Conservation (phyloP, 2,329 filamentous ascomycete genomes). For the Phyllachora maydis region DNA sequence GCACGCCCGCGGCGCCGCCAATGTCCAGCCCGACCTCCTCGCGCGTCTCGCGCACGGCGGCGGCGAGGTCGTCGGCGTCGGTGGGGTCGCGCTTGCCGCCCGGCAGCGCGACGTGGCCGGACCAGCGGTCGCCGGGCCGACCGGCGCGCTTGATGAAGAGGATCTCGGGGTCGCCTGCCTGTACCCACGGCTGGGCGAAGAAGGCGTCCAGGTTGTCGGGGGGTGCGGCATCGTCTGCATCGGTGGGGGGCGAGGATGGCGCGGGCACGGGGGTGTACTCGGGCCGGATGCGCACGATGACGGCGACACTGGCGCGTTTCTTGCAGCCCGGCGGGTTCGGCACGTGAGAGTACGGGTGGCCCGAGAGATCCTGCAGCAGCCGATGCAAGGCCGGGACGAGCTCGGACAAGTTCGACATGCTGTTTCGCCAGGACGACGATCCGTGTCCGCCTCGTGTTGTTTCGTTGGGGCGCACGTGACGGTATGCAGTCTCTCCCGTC, state of each 20-base stretch:
- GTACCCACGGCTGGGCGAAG: conserved; percentile 1
- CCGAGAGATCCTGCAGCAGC: neutral
- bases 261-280: neutral
- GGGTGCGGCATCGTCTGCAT: neutral
- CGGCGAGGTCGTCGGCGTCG: neutral
- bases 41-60: conserved; percentile 1
- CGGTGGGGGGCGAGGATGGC: too few relatives aligned
- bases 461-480: too few relatives aligned
- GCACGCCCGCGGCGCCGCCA: neutral
- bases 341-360: neutral
- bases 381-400: too few relatives aligned
- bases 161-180: neutral
- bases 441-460: too few relatives aligned
- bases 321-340: neutral
- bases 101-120: conserved; percentile 1
- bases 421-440: too few relatives aligned
- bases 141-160: conserved; percentile 1
- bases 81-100: conserved; percentile 1
- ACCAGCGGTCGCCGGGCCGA: conserved; percentile 1
- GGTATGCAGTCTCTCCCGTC: too few relatives aligned
- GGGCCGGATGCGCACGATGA: neutral
- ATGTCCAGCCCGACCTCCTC: conserved; percentile 1
- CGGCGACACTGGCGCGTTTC: conserved; percentile 1
- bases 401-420: too few relatives aligned
- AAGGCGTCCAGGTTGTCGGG: neutral